phyloP scores from a whole-genome alignment of 2,329 filamentous ascomycete genomes.

The Gaeumannomyces sp. region DNA sequence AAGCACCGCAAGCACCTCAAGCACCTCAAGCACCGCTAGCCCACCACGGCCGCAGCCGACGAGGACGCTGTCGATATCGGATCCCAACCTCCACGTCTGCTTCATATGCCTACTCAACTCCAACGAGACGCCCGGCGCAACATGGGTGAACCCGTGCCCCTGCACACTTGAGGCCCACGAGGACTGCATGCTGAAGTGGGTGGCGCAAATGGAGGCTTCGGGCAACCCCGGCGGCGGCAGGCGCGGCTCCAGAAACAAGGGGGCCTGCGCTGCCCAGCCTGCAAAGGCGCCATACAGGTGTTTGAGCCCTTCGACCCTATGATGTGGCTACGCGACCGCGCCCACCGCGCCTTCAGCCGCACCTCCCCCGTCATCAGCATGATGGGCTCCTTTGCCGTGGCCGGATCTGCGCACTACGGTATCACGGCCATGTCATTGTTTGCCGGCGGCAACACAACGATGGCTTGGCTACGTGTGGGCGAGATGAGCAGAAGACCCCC shows the following conservation, averaged over 20 bases:
- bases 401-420: conserved; percentile 49
- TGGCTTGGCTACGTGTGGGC: conserved; percentile 31
- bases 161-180: conserved; percentile 91
- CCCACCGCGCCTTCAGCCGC: conserved; percentile 50
- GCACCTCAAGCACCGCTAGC: not conserved
- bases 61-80: conserved; percentile 5
- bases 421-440: conserved; percentile 44
- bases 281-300: conserved; percentile 74
- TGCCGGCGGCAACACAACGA: conserved; percentile 39
- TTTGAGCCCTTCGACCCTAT: conserved; percentile 68
- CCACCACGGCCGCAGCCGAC: not conserved
- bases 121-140: conserved; percentile 37
- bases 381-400: conserved; percentile 42
- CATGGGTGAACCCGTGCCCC: conserved; percentile 83
- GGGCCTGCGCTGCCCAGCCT: conserved; percentile 81
- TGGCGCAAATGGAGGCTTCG: conserved; percentile 75
- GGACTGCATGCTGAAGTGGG: conserved; percentile 83
- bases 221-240: conserved; percentile 46
- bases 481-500: conserved; percentile 4
- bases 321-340: conserved; percentile 56
- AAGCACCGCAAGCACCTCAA: not conserved
- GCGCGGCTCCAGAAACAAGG: conserved; percentile 74
- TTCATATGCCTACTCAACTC: conserved; percentile 59
- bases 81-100: conserved; percentile 38
- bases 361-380: conserved; percentile 56